Evolutionary conservation across 768 basidiomycete species (phyloP), one percentile per base, ranked within the genome.

Genomic region (Panus rudis): DNA sequence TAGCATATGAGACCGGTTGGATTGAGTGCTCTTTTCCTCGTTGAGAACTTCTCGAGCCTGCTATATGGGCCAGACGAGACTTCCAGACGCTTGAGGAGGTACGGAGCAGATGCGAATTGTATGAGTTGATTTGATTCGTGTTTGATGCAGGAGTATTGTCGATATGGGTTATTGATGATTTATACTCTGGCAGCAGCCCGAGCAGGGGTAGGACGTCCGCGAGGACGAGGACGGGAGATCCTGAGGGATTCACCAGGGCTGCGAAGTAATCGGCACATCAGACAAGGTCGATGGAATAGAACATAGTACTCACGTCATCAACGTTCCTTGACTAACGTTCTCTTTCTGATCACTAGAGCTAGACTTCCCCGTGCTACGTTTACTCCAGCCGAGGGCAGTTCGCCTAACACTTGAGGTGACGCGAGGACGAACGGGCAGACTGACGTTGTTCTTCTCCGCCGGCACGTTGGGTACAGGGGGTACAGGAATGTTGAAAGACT

Each of bases 301-400:
- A 16, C 13, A 42, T 17, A 38, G 4, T 2, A 76, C 80, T 52
- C 57, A 86, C 84, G 74, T 80, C 62, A 68, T 71, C 44, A 76
- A 63, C 24, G 57, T 48, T 50, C 68, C 56, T 55, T 64, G 57
- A 44, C 63, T 40, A 39, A 23, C 75, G 51, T 74, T 73, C 46
- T 76, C 79, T 37, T 65, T 65, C 55, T 67, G 40, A 60, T 74
- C 50, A 37, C 42, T 46, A 55, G 62, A 61, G 44, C 34, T 45
- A 57, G 63, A 61, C 67, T 79, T 61, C 23, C 71, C 73, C 0
- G 63, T 67, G 51, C 71, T 76, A 26, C 78, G 74, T 63, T 85
- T 86, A 31, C 78, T 63, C 78, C 74, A 79, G 2, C 83, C 84
- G 1, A 77, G 65, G 0, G 75, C 73, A 0, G 65, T 68, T n/a